Base-by-base conservation (phyloP, 2,329 filamentous ascomycete species). In the Apiospora aurea region DNA sequence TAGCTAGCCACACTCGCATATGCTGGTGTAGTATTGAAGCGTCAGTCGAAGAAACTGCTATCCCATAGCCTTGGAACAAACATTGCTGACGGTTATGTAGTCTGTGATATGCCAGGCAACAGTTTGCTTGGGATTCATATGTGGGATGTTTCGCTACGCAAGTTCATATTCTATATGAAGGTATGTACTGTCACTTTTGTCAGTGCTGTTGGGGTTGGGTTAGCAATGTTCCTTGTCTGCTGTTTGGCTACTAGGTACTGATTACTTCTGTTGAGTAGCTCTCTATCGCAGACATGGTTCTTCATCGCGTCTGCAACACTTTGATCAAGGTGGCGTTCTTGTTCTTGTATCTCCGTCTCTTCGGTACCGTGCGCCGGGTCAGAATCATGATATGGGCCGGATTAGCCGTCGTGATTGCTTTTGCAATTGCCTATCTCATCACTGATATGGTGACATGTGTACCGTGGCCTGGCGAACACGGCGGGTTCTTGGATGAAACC, bases 321-420 rank as follows among this genome's bases (percentile, higher is more conserved):
- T 34, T 74, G 26, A 68, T 73, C 29, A 75, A 75, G 38, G 44
- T 74, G 21, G 71, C 74, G 8, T 69, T 75, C 29, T 26, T 75
- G 18, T 46, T 73, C 5, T 73, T 75, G 21, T 75, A 74, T 43
- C 70, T 74, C n/a, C 74, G 74, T 43, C 67, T 75, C 2, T 75
- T 75, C 51, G 69, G 72, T 61, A 66, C 71, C 4, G 68, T 74
- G 4, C 69, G 44, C 14, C 69, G 68, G 2, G 34, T 75, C 14
- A 71, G 53, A 44, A 70, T 72, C 18, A 64, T 64, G 57, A 8
- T 41, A 18, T 64, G 57, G 57, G 57, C 34, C 11, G 57, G 57
- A 2, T 4, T 64, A 21, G 57, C 4, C 29, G 18, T 6, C 0
- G 57, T 64, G 26, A 18, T 64, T 7, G 10, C 18, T 1, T 64